Evolutionary conservation across 371 early-diverging fungal species (phyloP).

Genomic region (Apophysomyces ossiformis): DNA sequence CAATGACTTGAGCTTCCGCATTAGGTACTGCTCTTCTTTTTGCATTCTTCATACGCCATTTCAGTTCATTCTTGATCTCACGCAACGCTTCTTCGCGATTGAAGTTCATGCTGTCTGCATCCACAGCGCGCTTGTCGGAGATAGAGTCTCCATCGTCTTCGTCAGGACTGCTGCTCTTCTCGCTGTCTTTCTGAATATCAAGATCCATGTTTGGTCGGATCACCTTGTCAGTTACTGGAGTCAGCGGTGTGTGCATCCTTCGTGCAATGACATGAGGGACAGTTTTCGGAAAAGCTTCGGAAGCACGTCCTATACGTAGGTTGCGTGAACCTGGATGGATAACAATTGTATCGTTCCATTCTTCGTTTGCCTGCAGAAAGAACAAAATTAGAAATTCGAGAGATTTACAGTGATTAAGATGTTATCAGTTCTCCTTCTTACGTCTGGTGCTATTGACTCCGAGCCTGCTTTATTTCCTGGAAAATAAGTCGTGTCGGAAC

Average conservation of each 20-base stretch:
- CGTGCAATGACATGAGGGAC: conserved; percentile 86
- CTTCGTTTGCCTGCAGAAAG: conserved; percentile 43
- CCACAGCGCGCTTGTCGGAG: conserved; percentile 14
- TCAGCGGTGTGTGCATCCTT: conserved; percentile 25
- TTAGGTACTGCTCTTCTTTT: conserved; percentile 81
- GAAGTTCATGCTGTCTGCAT: conserved; percentile 13
- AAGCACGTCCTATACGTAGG: conserved; percentile 79
- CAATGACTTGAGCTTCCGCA: conserved; percentile 70
- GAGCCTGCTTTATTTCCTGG: conserved; percentile 46
- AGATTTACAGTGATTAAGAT: not conserved
- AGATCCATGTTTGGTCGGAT: conserved; percentile 13
- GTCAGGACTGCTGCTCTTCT: not conserved
- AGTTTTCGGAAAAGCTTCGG: conserved; percentile 79
- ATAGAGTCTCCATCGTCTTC: conserved; percentile 21
- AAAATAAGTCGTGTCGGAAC: conserved; percentile 42
- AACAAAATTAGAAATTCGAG: not conserved
- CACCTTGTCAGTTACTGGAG: not conserved
- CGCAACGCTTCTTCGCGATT: conserved; percentile 38
- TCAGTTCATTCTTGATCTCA: conserved; percentile 65
- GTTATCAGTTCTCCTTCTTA: conserved; percentile 25
- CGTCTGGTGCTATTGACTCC: conserved; percentile 41
- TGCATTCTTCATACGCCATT: conserved; percentile 77
- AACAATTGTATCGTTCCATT: conserved; percentile 69
- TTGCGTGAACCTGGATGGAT: conserved; percentile 89
- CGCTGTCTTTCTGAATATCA: not conserved